Evolutionary conservation across 805 yeast species (phyloP), one percentile per base, ranked within the genome.

Genomic region (Metschnikowia gelsemii): DNA sequence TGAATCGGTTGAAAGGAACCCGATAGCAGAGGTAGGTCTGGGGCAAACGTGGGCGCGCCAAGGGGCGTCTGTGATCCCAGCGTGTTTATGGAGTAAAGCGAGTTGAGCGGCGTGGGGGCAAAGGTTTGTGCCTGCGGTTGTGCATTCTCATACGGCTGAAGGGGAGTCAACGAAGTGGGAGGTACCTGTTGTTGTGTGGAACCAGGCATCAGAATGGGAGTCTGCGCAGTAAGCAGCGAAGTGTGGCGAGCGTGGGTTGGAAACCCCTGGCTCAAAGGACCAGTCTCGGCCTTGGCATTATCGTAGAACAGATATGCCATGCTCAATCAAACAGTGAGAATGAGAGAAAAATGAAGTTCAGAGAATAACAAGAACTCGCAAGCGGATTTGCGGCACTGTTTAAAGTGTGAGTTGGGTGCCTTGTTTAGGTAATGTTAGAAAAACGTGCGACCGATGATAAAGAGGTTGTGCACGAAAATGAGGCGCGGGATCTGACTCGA

Each of bases 21-120:
- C n/a, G n/a, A n/a, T n/a, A 28, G 37, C 18, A 17, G 40, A 13
- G 17, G 32, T 28, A 19, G 32, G n/a, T 27, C 32, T 4, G 42
- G n/a, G n/a, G n/a, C n/a, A n/a, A n/a, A n/a, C n/a, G n/a, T 13
- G 13, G 21, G 28, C 21, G 32, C 28, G 19, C 36, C 41, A 20
- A 18, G 34, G 14, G 35, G 37, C 29, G 42, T 38, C 26, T 32
- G 42, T 6, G 42, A 18, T 4, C 29, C 37, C 42, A 38, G 42
- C 28, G 26, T 13, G 17, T 25, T 31, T 8, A 38, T 20, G 27
- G 42, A 30, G 20, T 30, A 23, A n/a, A 23, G 12, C 23, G 34
- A 20, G 12, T 24, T 26, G 14, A 38, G 41, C 4, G 41, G 41
- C 18, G 35, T 27, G 9, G 35, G 39, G 8, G 16, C 37, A 23